Conservation (phyloP, 2,329 filamentous ascomycete genomes). For the Penicillium freii region DNA sequence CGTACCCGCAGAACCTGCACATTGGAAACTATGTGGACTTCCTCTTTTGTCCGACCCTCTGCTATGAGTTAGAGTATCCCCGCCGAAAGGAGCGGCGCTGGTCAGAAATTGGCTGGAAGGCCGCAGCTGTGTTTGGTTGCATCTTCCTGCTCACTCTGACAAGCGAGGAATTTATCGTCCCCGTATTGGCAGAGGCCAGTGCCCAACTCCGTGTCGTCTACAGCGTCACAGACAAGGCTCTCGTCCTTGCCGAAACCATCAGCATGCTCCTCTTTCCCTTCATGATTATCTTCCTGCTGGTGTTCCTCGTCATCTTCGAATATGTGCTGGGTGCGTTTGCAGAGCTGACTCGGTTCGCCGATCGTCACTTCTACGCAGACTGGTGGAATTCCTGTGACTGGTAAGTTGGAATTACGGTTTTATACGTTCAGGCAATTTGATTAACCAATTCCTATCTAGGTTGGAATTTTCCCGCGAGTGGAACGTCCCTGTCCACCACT, state of each 20-base stretch:
- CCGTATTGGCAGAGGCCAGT: slow-evolving; percentile 76
- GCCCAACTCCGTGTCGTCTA: slow-evolving; percentile 49
- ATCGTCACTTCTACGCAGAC: slow-evolving; percentile 85
- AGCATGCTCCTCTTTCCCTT: slow-evolving; percentile 93
- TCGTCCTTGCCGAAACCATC: slow-evolving; percentile 86
- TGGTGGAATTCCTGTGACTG: slow-evolving; percentile 64
- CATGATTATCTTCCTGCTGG: slow-evolving; percentile 90
- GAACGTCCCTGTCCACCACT: slow-evolving; percentile 97
- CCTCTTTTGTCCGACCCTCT: slow-evolving; percentile 87
- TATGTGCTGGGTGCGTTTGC: slow-evolving; percentile 93
- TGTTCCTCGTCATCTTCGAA: slow-evolving; percentile 98
- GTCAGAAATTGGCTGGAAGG: slow-evolving; percentile 78
- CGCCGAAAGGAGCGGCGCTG: slow-evolving; percentile 73
- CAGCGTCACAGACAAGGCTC: slow-evolving; percentile 62
- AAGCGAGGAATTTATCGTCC: slow-evolving; percentile 92
- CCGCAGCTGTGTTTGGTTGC: slow-evolving; percentile 87
- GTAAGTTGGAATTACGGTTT: slow-evolving; percentile 25
- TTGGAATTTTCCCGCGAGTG: slow-evolving; percentile 94
- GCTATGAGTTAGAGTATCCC: slow-evolving; percentile 96
- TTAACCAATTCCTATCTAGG: slow-evolving; percentile 45
- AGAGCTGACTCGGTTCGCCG: slow-evolving; percentile 88
- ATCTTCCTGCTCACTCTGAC: slow-evolving; percentile 91
- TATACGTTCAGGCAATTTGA: background rate
- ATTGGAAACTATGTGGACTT: slow-evolving; percentile 81
- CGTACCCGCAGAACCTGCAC: slow-evolving; percentile 86